These are phyloP conservation scores for Aspergillus sp. DNA, from an alignment of 2,329 filamentous ascomycete species.

Conservation along the genomic window DNA sequence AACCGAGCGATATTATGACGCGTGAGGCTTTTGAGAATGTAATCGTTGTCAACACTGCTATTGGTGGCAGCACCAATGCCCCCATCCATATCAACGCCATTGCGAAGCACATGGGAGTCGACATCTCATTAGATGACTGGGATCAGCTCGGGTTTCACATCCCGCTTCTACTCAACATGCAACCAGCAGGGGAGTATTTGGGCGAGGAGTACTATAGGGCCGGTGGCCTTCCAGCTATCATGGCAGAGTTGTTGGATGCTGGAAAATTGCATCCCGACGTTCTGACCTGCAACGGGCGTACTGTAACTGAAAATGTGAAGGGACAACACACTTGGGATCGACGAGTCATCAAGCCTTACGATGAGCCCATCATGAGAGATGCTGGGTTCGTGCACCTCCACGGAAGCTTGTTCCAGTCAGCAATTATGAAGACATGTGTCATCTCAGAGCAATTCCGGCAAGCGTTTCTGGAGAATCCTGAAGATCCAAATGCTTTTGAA, in stretches of 20 bases:
- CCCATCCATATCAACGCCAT: slow-evolving; percentile 61
- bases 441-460: slow-evolving; percentile 53
- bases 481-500: slow-evolving; percentile 55
- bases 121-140: slow-evolving; percentile 59
- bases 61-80: slow-evolving; percentile 62
- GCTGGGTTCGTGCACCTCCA: slow-evolving; percentile 58
- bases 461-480: slow-evolving; percentile 51
- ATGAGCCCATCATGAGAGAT: slow-evolving; percentile 52
- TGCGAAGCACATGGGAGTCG: slow-evolving; percentile 58
- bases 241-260: slow-evolving; percentile 58
- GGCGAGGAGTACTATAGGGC: slow-evolving; percentile 61
- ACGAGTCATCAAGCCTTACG: slow-evolving; percentile 51
- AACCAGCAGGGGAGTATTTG: slow-evolving; percentile 58
- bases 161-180: slow-evolving; percentile 59
- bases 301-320: slow-evolving; percentile 48
- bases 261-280: slow-evolving; percentile 51
- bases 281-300: slow-evolving; percentile 54
- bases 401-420: slow-evolving; percentile 56
- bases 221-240: slow-evolving; percentile 57
- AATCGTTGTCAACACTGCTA: slow-evolving; percentile 59
- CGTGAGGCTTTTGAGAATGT: slow-evolving; percentile 61
- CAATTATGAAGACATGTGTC: slow-evolving; percentile 59
- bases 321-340: slow-evolving; percentile 57
- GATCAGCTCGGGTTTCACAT: slow-evolving; percentile 55
- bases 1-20: slow-evolving; percentile 61